These are phyloP conservation scores for Fusarium graminum DNA, from an alignment of 2,329 filamentous ascomycete species.

Conservation along the genomic window DNA sequence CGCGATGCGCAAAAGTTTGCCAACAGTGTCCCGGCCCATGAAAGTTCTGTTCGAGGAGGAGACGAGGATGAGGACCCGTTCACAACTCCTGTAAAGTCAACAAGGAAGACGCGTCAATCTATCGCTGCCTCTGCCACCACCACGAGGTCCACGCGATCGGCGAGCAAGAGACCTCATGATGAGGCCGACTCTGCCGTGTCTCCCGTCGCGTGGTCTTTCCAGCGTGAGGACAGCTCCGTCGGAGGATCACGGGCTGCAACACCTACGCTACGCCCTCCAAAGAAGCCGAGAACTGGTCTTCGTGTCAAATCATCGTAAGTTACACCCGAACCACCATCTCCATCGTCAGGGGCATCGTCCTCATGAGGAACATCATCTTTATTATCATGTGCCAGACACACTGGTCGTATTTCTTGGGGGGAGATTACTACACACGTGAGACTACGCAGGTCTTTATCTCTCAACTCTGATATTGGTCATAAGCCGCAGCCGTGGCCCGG, in stretches of 20 bases:
- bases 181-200: conserved; percentile 67
- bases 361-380: conserved; percentile 8
- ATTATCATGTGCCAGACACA: conserved; percentile 5
- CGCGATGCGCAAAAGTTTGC: conserved; percentile 57
- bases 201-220: conserved; percentile 64
- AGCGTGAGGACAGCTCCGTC: conserved; percentile 61
- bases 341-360: conserved; percentile 4
- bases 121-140: conserved; percentile 51
- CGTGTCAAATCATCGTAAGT: conserved; percentile 79
- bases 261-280: conserved; percentile 68
- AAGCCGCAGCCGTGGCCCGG: conserved; percentile 4
- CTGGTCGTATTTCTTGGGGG: neutral
- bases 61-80: conserved; percentile 47
- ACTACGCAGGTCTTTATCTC: conserved; percentile 28
- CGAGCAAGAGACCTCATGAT: conserved; percentile 67
- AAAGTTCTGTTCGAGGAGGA: conserved; percentile 57
- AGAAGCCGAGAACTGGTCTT: conserved; percentile 71
- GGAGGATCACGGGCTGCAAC: conserved; percentile 71
- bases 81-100: conserved; percentile 52
- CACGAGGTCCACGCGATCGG: conserved; percentile 62
- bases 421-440: conserved; percentile 25
- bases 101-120: conserved; percentile 55
- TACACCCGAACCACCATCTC: conserved; percentile 26
- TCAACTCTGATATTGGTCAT: conserved; percentile 24
- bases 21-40: conserved; percentile 52